These are phyloP conservation scores for Lecanicillium sp. DNA, from an alignment of 2,329 filamentous ascomycete species.

Conservation along the genomic window DNA sequence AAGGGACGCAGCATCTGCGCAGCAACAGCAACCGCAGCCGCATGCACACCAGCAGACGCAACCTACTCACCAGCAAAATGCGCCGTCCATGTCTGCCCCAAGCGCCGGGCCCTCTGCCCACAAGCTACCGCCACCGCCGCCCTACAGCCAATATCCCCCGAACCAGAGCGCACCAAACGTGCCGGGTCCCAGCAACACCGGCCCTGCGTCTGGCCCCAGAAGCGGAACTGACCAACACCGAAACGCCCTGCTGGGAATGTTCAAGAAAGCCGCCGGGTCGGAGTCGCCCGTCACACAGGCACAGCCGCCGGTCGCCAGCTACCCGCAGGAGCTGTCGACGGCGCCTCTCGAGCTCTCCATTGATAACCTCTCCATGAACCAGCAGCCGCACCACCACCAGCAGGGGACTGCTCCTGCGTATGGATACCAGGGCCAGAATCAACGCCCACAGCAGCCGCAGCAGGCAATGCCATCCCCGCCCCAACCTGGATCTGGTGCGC, in stretches of 20 bases:
- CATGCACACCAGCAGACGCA: constrained; percentile 8
- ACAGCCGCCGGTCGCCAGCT: too few species aligned
- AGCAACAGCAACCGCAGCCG: constrained; percentile 12
- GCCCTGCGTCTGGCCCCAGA: neutral
- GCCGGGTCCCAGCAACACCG: constrained; percentile 3
- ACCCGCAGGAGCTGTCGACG: too few species aligned
- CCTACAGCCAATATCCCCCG: constrained; percentile 6
- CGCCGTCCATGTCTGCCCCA: neutral
- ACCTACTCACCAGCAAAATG: constrained; percentile 10
- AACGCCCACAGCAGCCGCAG: constrained; percentile 19
- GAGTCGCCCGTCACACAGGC: constrained; percentile 11
- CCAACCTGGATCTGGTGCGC: neutral
- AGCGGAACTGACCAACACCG: constrained; percentile 28
- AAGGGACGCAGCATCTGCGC: constrained; percentile 15
- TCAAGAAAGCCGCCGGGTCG: constrained; percentile 33
- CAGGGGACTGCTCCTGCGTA: too few species aligned
- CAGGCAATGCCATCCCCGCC: constrained; percentile 22
- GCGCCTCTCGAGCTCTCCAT: constrained; percentile 14
- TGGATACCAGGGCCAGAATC: too few species aligned
- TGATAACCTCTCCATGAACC: constrained; percentile 18
- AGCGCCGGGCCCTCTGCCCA: neutral
- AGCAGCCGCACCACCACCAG: constrained; percentile 9
- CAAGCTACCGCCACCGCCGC: constrained; percentile 5
- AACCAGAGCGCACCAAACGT: neutral
- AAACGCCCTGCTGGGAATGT: constrained; percentile 44